Conservation (phyloP, 2,329 filamentous ascomycete species). For the Ascochyta viciae-villosae region DNA sequence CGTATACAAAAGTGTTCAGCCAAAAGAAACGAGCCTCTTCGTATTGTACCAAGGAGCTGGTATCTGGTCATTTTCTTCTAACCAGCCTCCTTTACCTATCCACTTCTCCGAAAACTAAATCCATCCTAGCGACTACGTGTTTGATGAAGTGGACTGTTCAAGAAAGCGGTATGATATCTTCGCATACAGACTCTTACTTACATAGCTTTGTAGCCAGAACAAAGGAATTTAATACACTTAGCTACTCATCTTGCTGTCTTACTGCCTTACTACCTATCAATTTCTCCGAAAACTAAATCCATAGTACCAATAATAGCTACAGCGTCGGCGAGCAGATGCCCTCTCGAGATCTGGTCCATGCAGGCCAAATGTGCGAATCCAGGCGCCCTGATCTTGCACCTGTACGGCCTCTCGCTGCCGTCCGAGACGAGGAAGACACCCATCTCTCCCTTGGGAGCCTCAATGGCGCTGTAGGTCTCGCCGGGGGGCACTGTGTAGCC, state of each 20-base stretch:
- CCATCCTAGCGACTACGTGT: no score
- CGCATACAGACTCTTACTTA: neutral
- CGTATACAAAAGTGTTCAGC: no score
- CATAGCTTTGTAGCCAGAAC: neutral
- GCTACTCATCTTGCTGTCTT: neutral
- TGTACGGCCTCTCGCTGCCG: conserved; percentile 90
- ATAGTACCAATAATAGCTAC: conserved; percentile 83
- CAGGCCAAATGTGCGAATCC: conserved; percentile 94
- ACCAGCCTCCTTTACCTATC: neutral
- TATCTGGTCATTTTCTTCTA: no score
- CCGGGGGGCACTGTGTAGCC: conserved; percentile 96
- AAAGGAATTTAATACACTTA: neutral
- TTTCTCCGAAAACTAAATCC: conserved; percentile 50
- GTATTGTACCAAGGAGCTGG: no score
- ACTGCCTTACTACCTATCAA: conserved; percentile 23
- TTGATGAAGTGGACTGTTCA: neutral
- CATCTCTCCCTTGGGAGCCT: conserved; percentile 99
- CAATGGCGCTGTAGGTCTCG: conserved; percentile 97
- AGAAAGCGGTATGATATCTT: neutral
- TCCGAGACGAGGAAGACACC: conserved; percentile 96
- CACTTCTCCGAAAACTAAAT: neutral
- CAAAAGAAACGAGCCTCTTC: no score
- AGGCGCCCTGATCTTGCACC: conserved; percentile 95
- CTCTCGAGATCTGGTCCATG: conserved; percentile 91
- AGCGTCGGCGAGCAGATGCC: conserved; percentile 93